Base-by-base conservation (phyloP, 306 rosid species). In the Cucurbita moschata region DNA sequence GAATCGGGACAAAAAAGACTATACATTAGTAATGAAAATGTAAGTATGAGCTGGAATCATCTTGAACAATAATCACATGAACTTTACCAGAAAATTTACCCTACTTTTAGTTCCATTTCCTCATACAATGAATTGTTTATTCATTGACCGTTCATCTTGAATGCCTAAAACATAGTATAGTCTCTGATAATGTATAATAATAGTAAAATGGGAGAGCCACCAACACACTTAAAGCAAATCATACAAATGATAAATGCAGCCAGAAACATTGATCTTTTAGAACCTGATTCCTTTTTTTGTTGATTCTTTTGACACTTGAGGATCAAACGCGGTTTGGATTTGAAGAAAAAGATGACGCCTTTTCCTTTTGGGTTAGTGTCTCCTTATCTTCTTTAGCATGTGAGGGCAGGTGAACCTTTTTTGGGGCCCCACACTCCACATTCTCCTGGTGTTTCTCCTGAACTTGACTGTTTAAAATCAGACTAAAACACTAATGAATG, bases 321-420 rank as follows among this genome's bases (percentile, higher is more conserved):
- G 74, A 70, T 26, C 14, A 23, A 69, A 89, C 92, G 89, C 92
- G 90, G 86, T 77, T 89, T 89, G 76, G 57, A 59, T 72, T 79
- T 85, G 81, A 19, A 51, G 65, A 56, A 73, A 62, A n/a, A 10
- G 72, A 19, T 44, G 58, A 35, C 8, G 35, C 58, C 60, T 30
- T 50, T 70, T 67, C 50, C 59, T 70, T 49, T 70, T 49, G 57
- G 18, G 1, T 26, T 50, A 13, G 57, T 69, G 74, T 69, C 44
- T 69, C 46, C 59, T 23, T 50, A 26, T 69, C 74, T 69, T 8
- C 74, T 70, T 50, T 30, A 19, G 74, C 74, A 30, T 70, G 74
- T 70, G 74, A 70, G 74, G 21, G 74, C 74, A 46, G 74, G 74
- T 70, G 59, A 70, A 70, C 50, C 50, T 37, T 47, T 30, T 50